Base-by-base conservation (phyloP, 345 rosid genomes). In the Eucalyptus camaldulensis region DNA sequence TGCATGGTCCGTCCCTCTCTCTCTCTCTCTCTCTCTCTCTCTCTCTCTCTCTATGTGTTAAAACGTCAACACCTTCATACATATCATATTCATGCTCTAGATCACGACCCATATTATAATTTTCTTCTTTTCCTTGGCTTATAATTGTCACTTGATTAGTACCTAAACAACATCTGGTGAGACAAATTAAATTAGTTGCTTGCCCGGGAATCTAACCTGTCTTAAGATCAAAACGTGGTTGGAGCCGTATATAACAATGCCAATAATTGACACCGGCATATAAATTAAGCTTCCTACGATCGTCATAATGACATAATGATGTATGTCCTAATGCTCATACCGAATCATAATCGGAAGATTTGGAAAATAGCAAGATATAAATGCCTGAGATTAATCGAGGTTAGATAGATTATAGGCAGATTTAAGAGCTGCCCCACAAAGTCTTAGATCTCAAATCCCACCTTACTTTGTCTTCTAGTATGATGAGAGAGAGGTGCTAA, bases 1-100 rank as follows among this genome's bases (percentile, higher is more conserved):
- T 85, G 96, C 97, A 49, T 97, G 99, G 99, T 97, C 87, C 87
- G 95, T 93, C 90, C 76, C 15, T 13, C 54, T 50, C 31, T 10
- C 76, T 7, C 25, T 13, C 37, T 72, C 47, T 2, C 76, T 58
- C 43, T 16, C 72, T 65, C 72, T 14, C 72, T 29, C 72, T 5
- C 76, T n/a, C 76, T 29, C 19, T 5, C 17, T 56, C 11, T 47
- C 43, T n/a, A 5, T 40, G 4, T 83, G 4, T 6, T 33, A 72
- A 72, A 72, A 37, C 27, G 83, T 72, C 83, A 37, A 72, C 25
- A 37, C 45, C 19, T 13, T 4, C 53, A 5, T 15, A 22, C 29
- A 47, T 29, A 89, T n/a, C 27, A 86, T 44, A 72, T 72, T 72
- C 44, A 37, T 19, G 45, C 81, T 72, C 81, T 6, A 37, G 45